Evolutionary conservation across 371 early-diverging fungal genomes (phyloP).

Genomic region (Mortierella sp.): DNA sequence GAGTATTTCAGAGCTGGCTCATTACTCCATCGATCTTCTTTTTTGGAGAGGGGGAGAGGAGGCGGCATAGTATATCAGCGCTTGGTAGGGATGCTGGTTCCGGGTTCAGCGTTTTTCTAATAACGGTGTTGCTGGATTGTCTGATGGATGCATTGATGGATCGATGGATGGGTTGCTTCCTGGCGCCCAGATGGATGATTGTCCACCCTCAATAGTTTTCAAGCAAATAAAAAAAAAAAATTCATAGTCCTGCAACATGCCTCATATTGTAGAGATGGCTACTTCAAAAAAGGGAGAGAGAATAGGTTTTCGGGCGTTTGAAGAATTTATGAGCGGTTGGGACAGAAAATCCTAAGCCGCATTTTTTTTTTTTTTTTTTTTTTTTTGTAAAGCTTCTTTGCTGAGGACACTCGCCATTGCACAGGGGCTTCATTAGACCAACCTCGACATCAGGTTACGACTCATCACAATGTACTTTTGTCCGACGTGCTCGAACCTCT

Average conservation of each 20-base stretch:
- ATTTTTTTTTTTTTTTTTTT: slow-evolving; percentile 6
- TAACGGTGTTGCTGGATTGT: not conserved
- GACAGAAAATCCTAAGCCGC: slow-evolving; percentile 36
- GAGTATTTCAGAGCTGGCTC: too few relatives aligned
- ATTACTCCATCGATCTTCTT: too few relatives aligned
- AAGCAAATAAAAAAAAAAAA: not conserved
- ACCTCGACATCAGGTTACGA: not conserved
- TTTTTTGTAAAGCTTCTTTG: slow-evolving; percentile 3
- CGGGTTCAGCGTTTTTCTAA: too few relatives aligned
- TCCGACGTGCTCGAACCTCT: slow-evolving; percentile 86
- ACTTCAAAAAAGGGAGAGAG: slow-evolving; percentile 48
- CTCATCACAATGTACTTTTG: slow-evolving; percentile 84
- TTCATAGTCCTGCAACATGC: slow-evolving; percentile 21
- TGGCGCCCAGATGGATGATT: slow-evolving; percentile 23
- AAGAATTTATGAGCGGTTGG: not conserved
- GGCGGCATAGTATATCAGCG: too few relatives aligned
- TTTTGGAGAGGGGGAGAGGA: too few relatives aligned
- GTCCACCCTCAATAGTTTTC: not conserved
- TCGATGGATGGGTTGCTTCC: slow-evolving; percentile 12
- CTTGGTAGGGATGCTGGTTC: too few relatives aligned
- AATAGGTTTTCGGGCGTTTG: slow-evolving; percentile 2
- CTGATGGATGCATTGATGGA: slow-evolving; percentile 9
- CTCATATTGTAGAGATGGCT: slow-evolving; percentile 52
- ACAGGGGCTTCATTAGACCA: not conserved
- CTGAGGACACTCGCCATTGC: not conserved